Evolutionary conservation across 208 protist genomes (phyloP).

Genomic region (Trypanosomatidae sp.): DNA sequence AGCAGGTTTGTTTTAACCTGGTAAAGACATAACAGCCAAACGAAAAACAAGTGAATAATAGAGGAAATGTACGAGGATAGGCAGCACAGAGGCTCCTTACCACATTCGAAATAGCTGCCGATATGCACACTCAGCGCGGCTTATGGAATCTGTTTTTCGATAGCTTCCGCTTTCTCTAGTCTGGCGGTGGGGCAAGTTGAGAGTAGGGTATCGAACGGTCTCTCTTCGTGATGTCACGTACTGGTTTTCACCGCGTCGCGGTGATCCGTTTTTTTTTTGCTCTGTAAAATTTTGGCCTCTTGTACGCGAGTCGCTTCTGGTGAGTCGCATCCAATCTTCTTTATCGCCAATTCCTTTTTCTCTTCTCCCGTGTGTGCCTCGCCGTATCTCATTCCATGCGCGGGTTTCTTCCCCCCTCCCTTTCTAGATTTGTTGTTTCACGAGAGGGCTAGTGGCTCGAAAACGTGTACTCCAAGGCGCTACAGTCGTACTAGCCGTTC

Average conservation of each 20-base stretch:
- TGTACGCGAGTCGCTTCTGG: neutral
- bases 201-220: neutral
- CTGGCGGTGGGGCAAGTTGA: neutral
- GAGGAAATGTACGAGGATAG: neutral
- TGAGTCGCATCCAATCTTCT: neutral
- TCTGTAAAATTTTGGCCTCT: neutral
- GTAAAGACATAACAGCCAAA: neutral
- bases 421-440: neutral
- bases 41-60: neutral
- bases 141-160: neutral
- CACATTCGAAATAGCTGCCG: neutral
- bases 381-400: neutral
- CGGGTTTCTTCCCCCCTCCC: neutral
- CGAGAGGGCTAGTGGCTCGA: neutral
- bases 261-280: neutral
- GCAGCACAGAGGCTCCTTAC: neutral
- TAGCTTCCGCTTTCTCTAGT: neutral
- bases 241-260: neutral
- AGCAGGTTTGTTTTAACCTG: conserved; percentile 1
- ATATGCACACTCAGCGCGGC: neutral
- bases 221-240: neutral
- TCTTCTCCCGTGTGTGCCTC: neutral
- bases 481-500: neutral
- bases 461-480: neutral
- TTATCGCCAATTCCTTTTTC: neutral